Evolutionary conservation across 805 yeast species (phyloP).

Genomic region (Teunomyces tritomae): DNA sequence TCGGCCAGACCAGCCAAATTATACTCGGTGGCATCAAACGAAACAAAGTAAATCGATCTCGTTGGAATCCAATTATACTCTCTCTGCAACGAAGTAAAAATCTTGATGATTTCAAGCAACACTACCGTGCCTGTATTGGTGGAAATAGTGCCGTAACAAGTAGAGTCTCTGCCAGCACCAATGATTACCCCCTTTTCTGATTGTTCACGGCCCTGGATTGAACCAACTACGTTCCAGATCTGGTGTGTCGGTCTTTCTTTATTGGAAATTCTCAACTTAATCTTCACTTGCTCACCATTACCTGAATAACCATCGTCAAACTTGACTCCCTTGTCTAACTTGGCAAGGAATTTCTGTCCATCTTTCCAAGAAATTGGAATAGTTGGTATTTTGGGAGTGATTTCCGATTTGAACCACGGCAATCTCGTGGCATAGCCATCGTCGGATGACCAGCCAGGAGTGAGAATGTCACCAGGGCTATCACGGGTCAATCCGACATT

Average conservation of each 20-base stretch:
- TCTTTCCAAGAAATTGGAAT: conserved; percentile 77
- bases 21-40: conserved; percentile 80
- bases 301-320: conserved; percentile 34
- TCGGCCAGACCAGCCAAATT: conserved; percentile 85
- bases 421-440: conserved; percentile 38
- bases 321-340: conserved; percentile 24
- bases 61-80: conserved; percentile 78
- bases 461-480: conserved; percentile 73
- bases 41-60: conserved; percentile 75
- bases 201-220: conserved; percentile 79
- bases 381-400: conserved; percentile 71
- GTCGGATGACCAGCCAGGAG: conserved; percentile 70
- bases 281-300: conserved; percentile 8
- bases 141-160: conserved; percentile 69
- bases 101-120: conserved; percentile 65
- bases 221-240: conserved; percentile 76
- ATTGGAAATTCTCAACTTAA: conserved; percentile 34
- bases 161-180: conserved; percentile 81
- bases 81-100: conserved; percentile 62
- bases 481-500: conserved; percentile 58
- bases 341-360: conserved; percentile 38
- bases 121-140: conserved; percentile 75
- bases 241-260: conserved; percentile 55
- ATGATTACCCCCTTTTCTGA: conserved; percentile 66
- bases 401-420: conserved; percentile 44